Base-by-base conservation (phyloP, 1,139 yeast genomes). In the Nematodospora anomalae region DNA sequence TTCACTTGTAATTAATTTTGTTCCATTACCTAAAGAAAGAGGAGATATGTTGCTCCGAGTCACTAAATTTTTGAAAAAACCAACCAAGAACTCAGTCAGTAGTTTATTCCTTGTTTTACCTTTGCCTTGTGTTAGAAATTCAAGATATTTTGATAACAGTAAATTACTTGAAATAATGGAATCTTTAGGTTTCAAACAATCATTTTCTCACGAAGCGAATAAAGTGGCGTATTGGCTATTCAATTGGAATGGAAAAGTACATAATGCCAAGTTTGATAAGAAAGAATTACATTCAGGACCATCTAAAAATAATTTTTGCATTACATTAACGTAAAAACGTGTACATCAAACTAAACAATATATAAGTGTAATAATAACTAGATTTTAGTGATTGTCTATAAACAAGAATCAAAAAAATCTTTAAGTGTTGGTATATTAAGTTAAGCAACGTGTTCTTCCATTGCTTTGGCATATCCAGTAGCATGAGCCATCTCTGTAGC, bases 1-100 rank as follows among this genome's bases (percentile, higher is more conserved):
- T 45, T 88, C 96, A 0, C 61, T 90, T 43, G 98, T 90, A 27
- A 67, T 90, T 13, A 90, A 90, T 55, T 90, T 87, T 59, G 97
- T 90, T 1, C 88, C 96, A 0, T 77, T 79, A 1, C 79, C 90
- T 0, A 53, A 52, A 11, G 75, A 67, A 20, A 62, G 98, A 35
- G 97, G 97, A 2, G 76, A 74, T 9, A 89, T 90, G 97, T 64
- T 89, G 44, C 49, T 53, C 22, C 58, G 85, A 41, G 75, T 88
- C 3, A 67, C 79, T 2, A 44, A 67, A 26, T 90, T 88, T 54
- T 62, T 88, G 33, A 63, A 62, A 30, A 48, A 51, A 1, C 69
- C 69, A 1, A 46, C 51, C 1, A 41, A 45, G 1, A 43, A 45
- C 3, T 34, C 46, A 6, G 20, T 52, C 32, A 54, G 69, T 15